Percentiles rank a stretch among this genome's conserved stretches.
Conservation (phyloP, 768 basidiomycete genomes). For the Dioszegia hungarica region DNA sequence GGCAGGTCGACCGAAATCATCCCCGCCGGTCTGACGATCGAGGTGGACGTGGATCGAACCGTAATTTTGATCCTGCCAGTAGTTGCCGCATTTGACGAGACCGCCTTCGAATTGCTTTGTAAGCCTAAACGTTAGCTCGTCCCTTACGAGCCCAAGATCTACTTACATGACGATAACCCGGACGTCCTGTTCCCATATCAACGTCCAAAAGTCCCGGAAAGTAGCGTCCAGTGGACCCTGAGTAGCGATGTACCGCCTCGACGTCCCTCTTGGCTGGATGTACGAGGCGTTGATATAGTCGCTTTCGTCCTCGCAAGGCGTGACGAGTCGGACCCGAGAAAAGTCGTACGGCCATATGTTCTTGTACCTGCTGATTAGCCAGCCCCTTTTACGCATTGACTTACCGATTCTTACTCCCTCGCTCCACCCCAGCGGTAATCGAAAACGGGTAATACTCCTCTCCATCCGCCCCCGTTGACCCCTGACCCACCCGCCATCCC, state of each 20-base stretch:
- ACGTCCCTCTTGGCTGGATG: constrained; percentile 79
- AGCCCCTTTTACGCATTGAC: constrained; percentile 23
- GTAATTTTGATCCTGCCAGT: constrained; percentile 66
- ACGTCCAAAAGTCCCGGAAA: constrained; percentile 90
- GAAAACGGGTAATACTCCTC: constrained; percentile 68
- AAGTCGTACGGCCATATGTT: constrained; percentile 97
- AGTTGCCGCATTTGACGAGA: constrained; percentile 81
- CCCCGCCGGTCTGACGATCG: constrained; percentile 54
- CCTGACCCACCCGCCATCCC: constrained; percentile 14
- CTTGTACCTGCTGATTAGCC: constrained; percentile 62
- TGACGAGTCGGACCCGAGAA: constrained; percentile 71
- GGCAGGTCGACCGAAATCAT: constrained; percentile 40
- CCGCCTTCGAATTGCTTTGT: constrained; percentile 86
- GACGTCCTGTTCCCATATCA: constrained; percentile 91
- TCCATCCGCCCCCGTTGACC: background rate
- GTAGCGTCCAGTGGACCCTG: constrained; percentile 90
- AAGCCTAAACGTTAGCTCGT: constrained; percentile 50
- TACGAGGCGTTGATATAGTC: constrained; percentile 96
- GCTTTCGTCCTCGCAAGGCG: constrained; percentile 55
- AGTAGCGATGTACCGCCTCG: constrained; percentile 83
- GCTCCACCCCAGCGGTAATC: constrained; percentile 92
- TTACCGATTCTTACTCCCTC: constrained; percentile 86
- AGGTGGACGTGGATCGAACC: constrained; percentile 66
- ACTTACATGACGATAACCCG: constrained; percentile 83
- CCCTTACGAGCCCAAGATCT: background rate